Evolutionary conservation across 441 rosid species (phyloP), one percentile per base, ranked within the genome.

Genomic region (Eutrema salsugineum): DNA sequence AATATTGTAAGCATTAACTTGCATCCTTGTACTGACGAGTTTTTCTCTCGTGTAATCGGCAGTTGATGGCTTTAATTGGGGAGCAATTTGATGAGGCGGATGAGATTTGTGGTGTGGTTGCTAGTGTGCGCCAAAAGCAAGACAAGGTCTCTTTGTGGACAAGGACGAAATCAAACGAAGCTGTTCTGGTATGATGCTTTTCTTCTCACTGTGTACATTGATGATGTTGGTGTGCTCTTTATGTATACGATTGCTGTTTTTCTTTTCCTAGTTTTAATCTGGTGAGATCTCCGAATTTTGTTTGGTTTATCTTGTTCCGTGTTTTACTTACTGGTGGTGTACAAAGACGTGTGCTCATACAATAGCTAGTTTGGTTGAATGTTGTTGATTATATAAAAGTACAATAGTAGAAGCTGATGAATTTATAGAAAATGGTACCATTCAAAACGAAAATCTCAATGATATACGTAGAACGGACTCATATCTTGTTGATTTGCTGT

Each of bases 61-160:
- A 88, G 93, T 44, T 88, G 82, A 83, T 88, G 94, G 94, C 87
- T 55, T 77, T 88, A 46, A 85, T 88, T 3, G 94, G 94, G 49
- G 94, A 86, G 86, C 91, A 86, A 68, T 83, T 88, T 55, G 89
- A 86, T 27, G 91, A 86, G 66, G 81, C 85, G 0, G 88, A 88
- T 75, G 94, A 88, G 77, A 83, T 88, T 39, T 88, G 89, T 49
- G 94, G 94, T 42, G 89, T 85, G 46, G 94, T 88, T 75, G 91
- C 88, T 70, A 86, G 85, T 47, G 82, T 83, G 16, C 91, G 94
- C 24, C 86, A 39, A 39, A 83, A 79, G 84, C 88, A 81, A 72
- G 88, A 88, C 72, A 88, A 81, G 77, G 79, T 88, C 47, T 80
- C 93, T 4, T 78, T 88, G 51, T 88, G 93, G 93, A 88, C 91